These are phyloP conservation scores for Shiraia bambusicola DNA, from an alignment of 2,329 filamentous ascomycete genomes.

Conservation along the genomic window DNA sequence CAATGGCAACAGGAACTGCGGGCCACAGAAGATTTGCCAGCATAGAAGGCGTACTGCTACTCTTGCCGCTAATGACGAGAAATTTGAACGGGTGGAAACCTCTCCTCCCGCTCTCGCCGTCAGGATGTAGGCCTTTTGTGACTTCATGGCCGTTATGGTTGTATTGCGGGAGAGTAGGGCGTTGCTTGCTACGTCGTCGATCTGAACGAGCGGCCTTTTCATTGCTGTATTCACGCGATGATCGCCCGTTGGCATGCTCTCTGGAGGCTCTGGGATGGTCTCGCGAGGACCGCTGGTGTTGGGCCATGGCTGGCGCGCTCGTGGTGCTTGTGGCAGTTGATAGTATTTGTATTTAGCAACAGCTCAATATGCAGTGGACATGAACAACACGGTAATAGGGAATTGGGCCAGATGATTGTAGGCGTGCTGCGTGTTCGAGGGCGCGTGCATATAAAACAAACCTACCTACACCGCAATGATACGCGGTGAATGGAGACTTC, in stretches of 20 bases:
- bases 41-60: slow-evolving; percentile 64
- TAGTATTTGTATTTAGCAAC: slow-evolving; percentile 4
- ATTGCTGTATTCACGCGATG: slow-evolving; percentile 23
- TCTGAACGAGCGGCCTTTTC: slow-evolving; percentile 21
- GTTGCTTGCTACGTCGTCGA: slow-evolving; percentile 9
- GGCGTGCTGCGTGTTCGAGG: slow-evolving; percentile 14
- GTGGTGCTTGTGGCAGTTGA: neutral
- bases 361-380: slow-evolving; percentile 6
- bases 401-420: neutral
- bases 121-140: slow-evolving; percentile 47
- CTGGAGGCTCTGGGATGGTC: slow-evolving; percentile 18
- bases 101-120: slow-evolving; percentile 68
- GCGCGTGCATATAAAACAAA: slow-evolving; percentile 9
- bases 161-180: slow-evolving; percentile 35
- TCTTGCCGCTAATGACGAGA: slow-evolving; percentile 63
- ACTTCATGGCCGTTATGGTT: slow-evolving; percentile 51
- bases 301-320: slow-evolving; percentile 18
- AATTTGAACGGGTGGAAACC: slow-evolving; percentile 68
- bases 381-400: neutral
- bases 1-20: slow-evolving; percentile 70
- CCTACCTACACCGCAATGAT: slow-evolving; percentile 13
- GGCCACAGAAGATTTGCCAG: slow-evolving; percentile 74
- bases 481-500: slow-evolving; percentile 1
- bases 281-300: slow-evolving; percentile 16
- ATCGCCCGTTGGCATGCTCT: slow-evolving; percentile 8